These are phyloP conservation scores for Neofusicoccum ribis DNA, from an alignment of 2,329 filamentous ascomycete species.

Conservation along the genomic window DNA sequence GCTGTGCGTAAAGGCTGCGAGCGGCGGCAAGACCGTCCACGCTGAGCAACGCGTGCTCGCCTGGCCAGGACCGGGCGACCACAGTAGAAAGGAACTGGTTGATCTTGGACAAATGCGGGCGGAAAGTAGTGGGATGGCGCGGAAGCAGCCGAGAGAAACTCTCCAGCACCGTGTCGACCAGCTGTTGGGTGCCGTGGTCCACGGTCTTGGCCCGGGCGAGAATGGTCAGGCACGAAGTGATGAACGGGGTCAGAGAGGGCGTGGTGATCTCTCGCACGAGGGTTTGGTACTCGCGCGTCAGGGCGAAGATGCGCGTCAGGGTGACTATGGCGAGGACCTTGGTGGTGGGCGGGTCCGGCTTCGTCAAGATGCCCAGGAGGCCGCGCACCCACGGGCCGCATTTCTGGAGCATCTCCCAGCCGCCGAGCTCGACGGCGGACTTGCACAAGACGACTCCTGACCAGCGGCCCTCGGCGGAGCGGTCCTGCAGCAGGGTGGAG, in stretches of 20 bases:
- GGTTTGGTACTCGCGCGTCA: slow-evolving; percentile 80
- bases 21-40: slow-evolving; percentile 64
- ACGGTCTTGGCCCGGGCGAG: slow-evolving; percentile 25
- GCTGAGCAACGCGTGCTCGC: slow-evolving; percentile 47
- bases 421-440: slow-evolving; percentile 76
- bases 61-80: slow-evolving; percentile 38
- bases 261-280: slow-evolving; percentile 86
- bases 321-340: slow-evolving; percentile 77
- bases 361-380: slow-evolving; percentile 75
- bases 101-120: slow-evolving; percentile 71
- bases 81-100: slow-evolving; percentile 59
- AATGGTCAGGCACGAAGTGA: slow-evolving; percentile 67
- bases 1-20: slow-evolving; percentile 65
- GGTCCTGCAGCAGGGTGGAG: slow-evolving; percentile 75
- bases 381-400: slow-evolving; percentile 74
- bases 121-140: slow-evolving; percentile 80
- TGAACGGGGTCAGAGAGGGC: slow-evolving; percentile 72
- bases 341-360: slow-evolving; percentile 71
- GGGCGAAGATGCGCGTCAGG: slow-evolving; percentile 78
- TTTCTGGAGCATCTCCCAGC: slow-evolving; percentile 76
- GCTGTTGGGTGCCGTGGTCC: slow-evolving; percentile 24
- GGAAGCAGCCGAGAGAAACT: slow-evolving; percentile 72
- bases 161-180: slow-evolving; percentile 69
- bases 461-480: slow-evolving; percentile 72
- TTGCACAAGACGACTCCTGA: slow-evolving; percentile 78